A percentile compares a stretch with the other conserved stretches of the same genome.
phyloP scores from a whole-genome alignment of 1,284 basidiomycete species.

The Volvariella volvacea region DNA sequence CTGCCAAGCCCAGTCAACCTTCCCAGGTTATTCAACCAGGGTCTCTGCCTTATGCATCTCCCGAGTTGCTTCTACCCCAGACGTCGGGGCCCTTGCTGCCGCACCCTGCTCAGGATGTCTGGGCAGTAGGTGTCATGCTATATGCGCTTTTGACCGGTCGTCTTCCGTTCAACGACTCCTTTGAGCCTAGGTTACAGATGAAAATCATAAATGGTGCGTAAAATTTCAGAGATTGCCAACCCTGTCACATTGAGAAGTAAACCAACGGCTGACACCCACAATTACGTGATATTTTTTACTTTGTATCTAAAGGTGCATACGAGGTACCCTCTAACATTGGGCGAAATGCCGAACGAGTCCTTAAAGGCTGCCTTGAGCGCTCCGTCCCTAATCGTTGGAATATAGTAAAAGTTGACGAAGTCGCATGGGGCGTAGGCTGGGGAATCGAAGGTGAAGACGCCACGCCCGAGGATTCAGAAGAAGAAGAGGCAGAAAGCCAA shows the following conservation, averaged over 20 bases:
- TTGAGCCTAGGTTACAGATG: conserved; percentile 85
- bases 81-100: conserved; percentile 23
- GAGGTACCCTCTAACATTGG: conserved; percentile 56
- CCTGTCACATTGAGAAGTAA: not conserved
- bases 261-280: conserved; percentile 2
- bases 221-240: conserved; percentile 1
- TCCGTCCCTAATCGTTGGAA: conserved; percentile 62
- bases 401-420: conserved; percentile 66
- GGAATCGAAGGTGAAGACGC: conserved; percentile 43
- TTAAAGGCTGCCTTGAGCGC: conserved; percentile 70
- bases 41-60: conserved; percentile 86
- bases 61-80: conserved; percentile 38
- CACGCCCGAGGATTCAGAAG: conserved; percentile 21
- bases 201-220: conserved; percentile 80
- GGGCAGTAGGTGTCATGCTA: conserved; percentile 87
- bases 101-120: conserved; percentile 81
- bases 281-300: conserved; percentile 6
- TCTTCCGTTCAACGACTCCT: conserved; percentile 81
- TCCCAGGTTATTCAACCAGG: conserved; percentile 57
- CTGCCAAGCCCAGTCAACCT: conserved; percentile 26
- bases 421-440: conserved; percentile 80
- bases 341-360: conserved; percentile 62
- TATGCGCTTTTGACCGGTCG: conserved; percentile 77
- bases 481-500: conserved; percentile 13
- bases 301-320: conserved; percentile 47